Evolutionary conservation across 768 basidiomycete genomes (phyloP), one percentile per base, ranked within the genome.

Genomic region (Hemileccinum impolitum): DNA sequence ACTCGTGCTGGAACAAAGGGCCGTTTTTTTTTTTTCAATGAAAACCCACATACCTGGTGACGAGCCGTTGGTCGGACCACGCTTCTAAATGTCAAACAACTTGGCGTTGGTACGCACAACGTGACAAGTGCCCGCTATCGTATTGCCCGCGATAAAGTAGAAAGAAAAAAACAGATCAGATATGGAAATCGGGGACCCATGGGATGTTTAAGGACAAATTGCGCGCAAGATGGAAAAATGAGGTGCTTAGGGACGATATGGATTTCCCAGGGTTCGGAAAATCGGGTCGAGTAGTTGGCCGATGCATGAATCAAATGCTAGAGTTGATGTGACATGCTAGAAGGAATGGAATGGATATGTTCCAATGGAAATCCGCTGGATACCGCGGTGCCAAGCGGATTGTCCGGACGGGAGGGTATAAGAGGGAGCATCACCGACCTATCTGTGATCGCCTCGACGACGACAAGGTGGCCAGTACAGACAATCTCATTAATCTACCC

Each of bases 191-290:
- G 12, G 39, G 28, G 21, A 39, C 21, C 32, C 48, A 53, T 46
- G 47, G n/a, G 18, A 25, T 15, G 2, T 15, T 4, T 31, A 39
- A 45, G 57, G 51, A 36, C 26, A 38, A 39, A 50, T 50, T 41
- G 38, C 28, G 19, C n/a, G 37, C 35, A 45, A 21, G 43, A 51
- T 32, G 48, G 48, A n/a, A n/a, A 43, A 38, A 50, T 50, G 32
- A 54, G 51, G 40, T 51, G 28, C 40, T 49, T 34, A 40, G 45
- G 32, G 25, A 40, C 18, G 21, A 36, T 18, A 25, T n/a, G 19
- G 14, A 17, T 28, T 50, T 48, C 59, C 43, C 50, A 48, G 25
- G 35, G 30, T n/a, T 43, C 53, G 59, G 50, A 51, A 38, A 12
- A 38, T 39, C 52, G 62, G 64, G 7, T 43, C 51, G 53, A 31